A percentile compares a stretch with the other conserved stretches of the same genome.
Evolutionary conservation across 305 asterid species (phyloP).

Genomic region (Fraxinus angustifolia): DNA sequence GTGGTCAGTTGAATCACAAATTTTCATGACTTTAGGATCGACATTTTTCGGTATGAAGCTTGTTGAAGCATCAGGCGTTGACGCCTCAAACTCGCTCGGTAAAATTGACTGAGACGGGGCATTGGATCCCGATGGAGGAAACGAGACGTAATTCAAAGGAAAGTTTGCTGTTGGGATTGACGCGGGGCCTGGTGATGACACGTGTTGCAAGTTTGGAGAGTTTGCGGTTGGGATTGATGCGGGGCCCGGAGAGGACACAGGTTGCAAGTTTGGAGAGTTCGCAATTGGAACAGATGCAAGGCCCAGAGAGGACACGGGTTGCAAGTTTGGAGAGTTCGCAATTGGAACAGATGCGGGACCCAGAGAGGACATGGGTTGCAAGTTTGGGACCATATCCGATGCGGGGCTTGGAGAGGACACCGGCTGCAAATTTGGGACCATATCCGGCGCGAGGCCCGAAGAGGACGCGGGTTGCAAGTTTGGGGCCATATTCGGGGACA

Average conservation of each 20-base stretch:
- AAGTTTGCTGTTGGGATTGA: not conserved
- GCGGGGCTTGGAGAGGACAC: not conserved
- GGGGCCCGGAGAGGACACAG: not conserved
- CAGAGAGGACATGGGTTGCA: not conserved
- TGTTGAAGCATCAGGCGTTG: not conserved
- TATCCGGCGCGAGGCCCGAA: not conserved
- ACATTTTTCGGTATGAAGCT: not conserved
- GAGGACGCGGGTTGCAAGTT: not conserved
- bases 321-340: not conserved
- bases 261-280: not conserved
- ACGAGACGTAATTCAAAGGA: not conserved
- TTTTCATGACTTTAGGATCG: constrained; percentile 11
- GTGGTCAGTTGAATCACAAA: constrained; percentile 31
- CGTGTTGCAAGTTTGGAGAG: not conserved
- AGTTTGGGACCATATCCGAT: not conserved
- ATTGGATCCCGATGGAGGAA: not conserved
- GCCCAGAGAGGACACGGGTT: not conserved
- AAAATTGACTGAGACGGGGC: not conserved
- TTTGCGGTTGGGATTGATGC: not conserved
- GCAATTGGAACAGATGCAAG: not conserved
- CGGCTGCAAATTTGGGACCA: not conserved
- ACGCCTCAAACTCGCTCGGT: not conserved
- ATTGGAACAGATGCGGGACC: not conserved
- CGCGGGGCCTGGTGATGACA: not conserved
- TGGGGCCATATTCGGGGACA: not conserved